A percentile compares a stretch with the other conserved stretches of the same genome.
phyloP scores from a whole-genome alignment of 129 eudicot genomes.

The Lonicera japonica region DNA sequence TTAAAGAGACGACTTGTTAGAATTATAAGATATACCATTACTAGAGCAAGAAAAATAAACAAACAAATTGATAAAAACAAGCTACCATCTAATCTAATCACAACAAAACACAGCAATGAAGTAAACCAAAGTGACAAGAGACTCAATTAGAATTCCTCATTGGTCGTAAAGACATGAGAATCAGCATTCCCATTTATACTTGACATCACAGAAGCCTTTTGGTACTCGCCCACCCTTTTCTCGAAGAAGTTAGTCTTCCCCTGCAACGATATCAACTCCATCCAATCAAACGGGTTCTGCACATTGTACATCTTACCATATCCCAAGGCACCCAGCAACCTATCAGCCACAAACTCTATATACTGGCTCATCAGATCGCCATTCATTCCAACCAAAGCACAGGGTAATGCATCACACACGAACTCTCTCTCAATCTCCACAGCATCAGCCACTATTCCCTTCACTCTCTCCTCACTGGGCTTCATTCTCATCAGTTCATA shows the following conservation, averaged over 20 bases:
- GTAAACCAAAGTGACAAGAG: no score
- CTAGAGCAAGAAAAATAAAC: no score
- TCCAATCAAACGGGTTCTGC: slow-evolving; percentile 94
- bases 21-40: no score
- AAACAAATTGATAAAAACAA: no score
- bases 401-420: slow-evolving; percentile 81
- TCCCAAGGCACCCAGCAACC: slow-evolving; percentile 58
- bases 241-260: slow-evolving; percentile 97
- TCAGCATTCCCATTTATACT: slow-evolving; percentile 62
- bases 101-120: no score
- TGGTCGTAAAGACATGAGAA: slow-evolving; percentile 59
- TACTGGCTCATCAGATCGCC: slow-evolving; percentile 73
- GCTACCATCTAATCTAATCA: no score
- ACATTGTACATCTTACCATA: slow-evolving; percentile 49
- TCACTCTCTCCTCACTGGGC: slow-evolving; percentile 68
- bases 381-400: slow-evolving; percentile 86
- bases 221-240: slow-evolving; percentile 94
- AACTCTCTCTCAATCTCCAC: slow-evolving; percentile 89
- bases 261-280: slow-evolving; percentile 82
- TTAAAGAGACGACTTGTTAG: no score
- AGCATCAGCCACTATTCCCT: slow-evolving; percentile 58
- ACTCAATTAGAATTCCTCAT: slow-evolving; percentile 63
- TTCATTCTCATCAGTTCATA: slow-evolving; percentile 47
- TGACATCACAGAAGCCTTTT: slow-evolving; percentile 87
- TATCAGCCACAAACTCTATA: slow-evolving; percentile 77